phyloP scores from a whole-genome alignment of 495 filamentous ascomycete genomes.

The Penicillium taxi region DNA sequence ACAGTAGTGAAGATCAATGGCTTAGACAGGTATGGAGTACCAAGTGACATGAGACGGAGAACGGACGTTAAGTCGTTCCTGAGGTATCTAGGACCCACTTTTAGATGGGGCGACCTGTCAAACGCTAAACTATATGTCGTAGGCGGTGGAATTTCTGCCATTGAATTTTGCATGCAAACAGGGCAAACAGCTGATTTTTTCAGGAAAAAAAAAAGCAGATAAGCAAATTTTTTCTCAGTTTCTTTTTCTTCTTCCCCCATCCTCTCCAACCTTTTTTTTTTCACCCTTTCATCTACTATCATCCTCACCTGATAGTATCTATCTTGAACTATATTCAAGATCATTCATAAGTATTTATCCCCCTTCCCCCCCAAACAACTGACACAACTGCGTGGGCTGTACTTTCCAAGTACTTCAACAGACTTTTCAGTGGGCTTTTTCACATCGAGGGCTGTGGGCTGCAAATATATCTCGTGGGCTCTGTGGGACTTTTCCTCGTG shows the following conservation, averaged over 20 bases:
- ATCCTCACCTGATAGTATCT: slow-evolving; percentile 11
- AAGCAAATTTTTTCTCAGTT: slow-evolving; percentile 16
- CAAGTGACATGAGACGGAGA: too few relatives aligned
- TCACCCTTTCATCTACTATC: slow-evolving; percentile 11
- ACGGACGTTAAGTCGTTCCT: too few relatives aligned
- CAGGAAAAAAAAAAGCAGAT: too few relatives aligned
- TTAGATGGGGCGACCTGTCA: too few relatives aligned
- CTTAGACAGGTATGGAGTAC: too few relatives aligned
- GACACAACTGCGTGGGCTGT: slow-evolving; percentile 33
- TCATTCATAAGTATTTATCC: slow-evolving; percentile 12
- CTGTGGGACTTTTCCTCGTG: slow-evolving; percentile 35
- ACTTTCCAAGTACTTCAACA: slow-evolving; percentile 39
- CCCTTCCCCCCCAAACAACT: slow-evolving; percentile 21
- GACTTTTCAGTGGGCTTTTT: slow-evolving; percentile 40
- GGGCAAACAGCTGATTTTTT: too few relatives aligned
- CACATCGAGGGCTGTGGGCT: slow-evolving; percentile 46
- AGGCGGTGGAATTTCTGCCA: slow-evolving; percentile 29
- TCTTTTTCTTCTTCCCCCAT: slow-evolving; percentile 18
- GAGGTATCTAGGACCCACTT: too few relatives aligned
- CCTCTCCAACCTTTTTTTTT: slow-evolving; percentile 9
- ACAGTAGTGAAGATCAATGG: too few relatives aligned
- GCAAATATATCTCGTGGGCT: slow-evolving; percentile 40
- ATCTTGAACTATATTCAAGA: slow-evolving; percentile 9
- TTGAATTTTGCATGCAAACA: too few relatives aligned
- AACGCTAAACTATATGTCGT: not conserved